Evolutionary conservation across 179 eudicot species (phyloP).

Genomic region (Spinacia oleracea): DNA sequence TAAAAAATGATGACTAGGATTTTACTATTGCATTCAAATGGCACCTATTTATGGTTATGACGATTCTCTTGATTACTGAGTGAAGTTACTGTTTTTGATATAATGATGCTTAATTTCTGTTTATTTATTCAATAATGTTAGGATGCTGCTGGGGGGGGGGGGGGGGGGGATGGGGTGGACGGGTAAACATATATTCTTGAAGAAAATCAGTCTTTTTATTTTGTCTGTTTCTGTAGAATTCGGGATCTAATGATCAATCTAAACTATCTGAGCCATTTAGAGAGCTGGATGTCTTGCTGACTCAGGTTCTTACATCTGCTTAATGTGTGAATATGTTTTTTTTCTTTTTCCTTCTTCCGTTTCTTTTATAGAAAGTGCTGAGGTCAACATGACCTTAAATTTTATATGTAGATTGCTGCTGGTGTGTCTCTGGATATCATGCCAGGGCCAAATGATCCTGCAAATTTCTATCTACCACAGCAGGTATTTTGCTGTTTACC

Average conservation of each 20-base stretch:
- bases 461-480: constrained; percentile 87
- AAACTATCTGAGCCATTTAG: constrained; percentile 72
- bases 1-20: too few species aligned
- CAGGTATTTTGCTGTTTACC: constrained; percentile 78
- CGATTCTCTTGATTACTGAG: not conserved
- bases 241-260: constrained; percentile 81
- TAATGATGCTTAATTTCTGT: too few species aligned
- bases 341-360: not conserved
- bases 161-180: not conserved
- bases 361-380: too few species aligned
- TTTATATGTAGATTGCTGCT: constrained; percentile 72
- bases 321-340: not conserved
- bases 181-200: not conserved
- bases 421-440: constrained; percentile 84
- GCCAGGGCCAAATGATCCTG: constrained; percentile 89
- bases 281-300: constrained; percentile 86
- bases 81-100: not conserved
- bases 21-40: too few species aligned
- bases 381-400: constrained; percentile 1
- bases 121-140: too few species aligned
- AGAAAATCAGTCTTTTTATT: not conserved
- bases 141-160: too few species aligned
- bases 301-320: constrained; percentile 58
- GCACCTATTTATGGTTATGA: not conserved
- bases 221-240: constrained; percentile 55